Evolutionary conservation across 306 rosid genomes (phyloP).

Genomic region (Prinsepia uniflora): DNA sequence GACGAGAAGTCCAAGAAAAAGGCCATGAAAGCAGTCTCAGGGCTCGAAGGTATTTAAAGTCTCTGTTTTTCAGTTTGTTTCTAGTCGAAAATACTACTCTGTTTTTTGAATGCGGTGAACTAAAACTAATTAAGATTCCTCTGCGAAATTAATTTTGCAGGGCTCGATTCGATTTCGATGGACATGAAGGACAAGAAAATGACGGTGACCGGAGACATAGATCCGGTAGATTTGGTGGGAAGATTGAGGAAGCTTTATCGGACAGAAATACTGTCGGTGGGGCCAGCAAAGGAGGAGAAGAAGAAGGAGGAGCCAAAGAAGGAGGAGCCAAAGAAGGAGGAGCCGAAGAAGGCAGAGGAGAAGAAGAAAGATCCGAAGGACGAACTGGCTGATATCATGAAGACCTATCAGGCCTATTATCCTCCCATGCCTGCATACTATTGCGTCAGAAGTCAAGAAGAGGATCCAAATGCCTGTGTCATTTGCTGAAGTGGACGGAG

Average conservation of each 20-base stretch:
- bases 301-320: too few relatives aligned
- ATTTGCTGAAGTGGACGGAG: constrained; percentile 37
- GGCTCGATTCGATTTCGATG: constrained; percentile 64
- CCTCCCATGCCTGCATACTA: constrained; percentile 21
- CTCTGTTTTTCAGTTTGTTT: background rate
- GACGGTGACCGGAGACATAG: constrained; percentile 62
- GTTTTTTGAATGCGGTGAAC: background rate
- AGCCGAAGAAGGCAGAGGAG: constrained; percentile 21
- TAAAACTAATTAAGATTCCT: background rate
- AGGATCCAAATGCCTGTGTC: constrained; percentile 64
- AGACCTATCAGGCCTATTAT: constrained; percentile 1
- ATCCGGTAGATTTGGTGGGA: constrained; percentile 46
- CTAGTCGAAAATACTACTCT: background rate
- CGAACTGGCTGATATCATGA: constrained; percentile 19
- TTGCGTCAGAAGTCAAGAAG: constrained; percentile 39
- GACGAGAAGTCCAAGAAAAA: constrained; percentile 49
- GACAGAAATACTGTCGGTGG: constrained; percentile 64
- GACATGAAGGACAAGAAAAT: constrained; percentile 65
- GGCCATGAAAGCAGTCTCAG: constrained; percentile 68
- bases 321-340: constrained; percentile 40
- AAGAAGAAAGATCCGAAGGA: constrained; percentile 38
- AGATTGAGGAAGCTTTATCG: constrained; percentile 55
- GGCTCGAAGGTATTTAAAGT: constrained; percentile 44
- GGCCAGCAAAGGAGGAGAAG: constrained; percentile 64
- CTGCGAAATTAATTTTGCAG: constrained; percentile 28